phyloP scores from a whole-genome alignment of 768 basidiomycete species.

The Pholiota microspora region DNA sequence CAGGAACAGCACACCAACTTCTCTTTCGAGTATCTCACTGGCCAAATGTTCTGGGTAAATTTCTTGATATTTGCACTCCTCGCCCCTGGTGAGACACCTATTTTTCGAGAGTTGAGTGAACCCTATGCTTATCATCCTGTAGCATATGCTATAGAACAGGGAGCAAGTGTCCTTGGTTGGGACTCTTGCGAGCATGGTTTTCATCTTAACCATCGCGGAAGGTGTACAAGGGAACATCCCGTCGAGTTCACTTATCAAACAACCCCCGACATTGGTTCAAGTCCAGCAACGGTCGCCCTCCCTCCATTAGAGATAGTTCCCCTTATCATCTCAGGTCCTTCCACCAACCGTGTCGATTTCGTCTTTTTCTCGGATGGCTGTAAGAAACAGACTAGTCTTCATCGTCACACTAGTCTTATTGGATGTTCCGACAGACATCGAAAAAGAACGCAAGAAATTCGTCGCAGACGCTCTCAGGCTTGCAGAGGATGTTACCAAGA shows the following conservation, averaged over 20 bases:
- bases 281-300: slow-evolving; percentile 12
- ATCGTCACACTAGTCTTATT: neutral
- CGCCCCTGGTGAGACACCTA: too few species aligned
- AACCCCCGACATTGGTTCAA: neutral
- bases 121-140: neutral
- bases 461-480: slow-evolving; percentile 63
- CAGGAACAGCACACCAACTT: neutral
- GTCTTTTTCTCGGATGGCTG: slow-evolving; percentile 81
- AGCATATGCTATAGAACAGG: neutral
- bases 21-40: too few species aligned
- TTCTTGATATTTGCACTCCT: too few species aligned
- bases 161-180: neutral
- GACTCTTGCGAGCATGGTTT: neutral
- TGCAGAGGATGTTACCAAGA: slow-evolving; percentile 65
- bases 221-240: neutral
- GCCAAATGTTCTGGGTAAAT: too few species aligned
- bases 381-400: slow-evolving; percentile 29
- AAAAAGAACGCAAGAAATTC: slow-evolving; percentile 59
- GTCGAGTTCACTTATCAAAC: neutral
- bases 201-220: neutral
- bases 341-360: slow-evolving; percentile 66
- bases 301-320: slow-evolving; percentile 56
- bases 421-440: slow-evolving; percentile 45
- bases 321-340: slow-evolving; percentile 58
- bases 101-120: too few species aligned